Evolutionary conservation across 495 filamentous ascomycete genomes (phyloP).

Genomic region (Trichoderma asperelloides): DNA sequence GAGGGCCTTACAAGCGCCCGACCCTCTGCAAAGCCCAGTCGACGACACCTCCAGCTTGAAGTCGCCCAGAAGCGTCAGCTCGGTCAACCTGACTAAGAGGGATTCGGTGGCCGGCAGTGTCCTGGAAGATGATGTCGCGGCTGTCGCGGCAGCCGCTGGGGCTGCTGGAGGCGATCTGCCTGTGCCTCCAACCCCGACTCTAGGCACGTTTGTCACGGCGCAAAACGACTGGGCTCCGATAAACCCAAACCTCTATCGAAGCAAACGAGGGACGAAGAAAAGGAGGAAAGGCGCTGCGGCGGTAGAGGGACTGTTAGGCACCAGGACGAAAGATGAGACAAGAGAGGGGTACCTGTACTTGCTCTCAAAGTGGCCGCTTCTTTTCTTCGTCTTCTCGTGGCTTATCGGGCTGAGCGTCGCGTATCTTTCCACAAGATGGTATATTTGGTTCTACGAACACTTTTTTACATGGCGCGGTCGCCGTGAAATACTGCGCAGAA

Average conservation of each 20-base stretch:
- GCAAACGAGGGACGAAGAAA: conserved; percentile 17
- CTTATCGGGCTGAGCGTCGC: conserved; percentile 55
- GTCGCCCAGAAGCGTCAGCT: conserved; percentile 16
- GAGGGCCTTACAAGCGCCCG: conserved; percentile 47
- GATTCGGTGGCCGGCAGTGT: conserved; percentile 9
- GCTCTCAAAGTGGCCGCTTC: conserved; percentile 83
- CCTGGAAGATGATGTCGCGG: conserved; percentile 18
- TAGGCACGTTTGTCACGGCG: conserved; percentile 50
- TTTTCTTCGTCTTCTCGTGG: conserved; percentile 72
- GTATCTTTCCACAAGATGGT: conserved; percentile 75
- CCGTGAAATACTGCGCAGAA: conserved; percentile 57
- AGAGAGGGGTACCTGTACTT: conserved; percentile 85
- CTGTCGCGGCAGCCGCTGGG: conserved; percentile 14
- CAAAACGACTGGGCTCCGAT: conserved; percentile 83
- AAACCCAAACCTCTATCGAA: conserved; percentile 52
- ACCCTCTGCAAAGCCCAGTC: conserved; percentile 31
- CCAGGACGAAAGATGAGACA: conserved; percentile 76
- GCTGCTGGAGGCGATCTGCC: conserved; percentile 15
- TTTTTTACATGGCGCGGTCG: conserved; percentile 64
- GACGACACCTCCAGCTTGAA: conserved; percentile 25
- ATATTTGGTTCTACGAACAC: conserved; percentile 84
- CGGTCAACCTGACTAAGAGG: conserved; percentile 15
- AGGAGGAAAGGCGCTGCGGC: conserved; percentile 16
- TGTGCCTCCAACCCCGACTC: background rate
- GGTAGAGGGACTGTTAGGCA: conserved; percentile 25